These are phyloP conservation scores for Sugiyamaella pinicola DNA, from an alignment of 1,139 yeast genomes.

Conservation along the genomic window DNA sequence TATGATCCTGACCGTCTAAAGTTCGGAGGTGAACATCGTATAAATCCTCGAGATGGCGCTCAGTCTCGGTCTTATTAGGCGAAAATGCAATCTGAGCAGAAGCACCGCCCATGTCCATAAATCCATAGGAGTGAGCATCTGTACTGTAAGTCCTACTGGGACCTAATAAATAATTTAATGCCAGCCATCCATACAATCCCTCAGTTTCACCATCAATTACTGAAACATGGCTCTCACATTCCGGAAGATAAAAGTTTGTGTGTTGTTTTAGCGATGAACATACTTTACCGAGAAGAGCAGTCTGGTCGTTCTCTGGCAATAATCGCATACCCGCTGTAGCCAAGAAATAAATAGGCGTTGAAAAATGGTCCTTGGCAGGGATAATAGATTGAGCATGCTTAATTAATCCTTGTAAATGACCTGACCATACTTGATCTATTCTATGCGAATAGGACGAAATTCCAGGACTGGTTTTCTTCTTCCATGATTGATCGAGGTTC, in stretches of 20 bases:
- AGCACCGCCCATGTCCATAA: conserved; percentile 84
- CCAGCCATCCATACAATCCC: conserved; percentile 83
- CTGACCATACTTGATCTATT: conserved; percentile 54
- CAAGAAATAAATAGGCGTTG: conserved; percentile 77
- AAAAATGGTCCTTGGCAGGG: conserved; percentile 61
- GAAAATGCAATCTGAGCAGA: conserved; percentile 78
- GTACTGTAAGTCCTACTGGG: conserved; percentile 32
- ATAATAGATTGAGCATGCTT: conserved; percentile 58
- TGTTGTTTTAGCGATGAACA: conserved; percentile 55
- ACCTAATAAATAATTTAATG: conserved; percentile 65
- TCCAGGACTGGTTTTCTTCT: conserved; percentile 66
- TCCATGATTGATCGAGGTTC: conserved; percentile 52
- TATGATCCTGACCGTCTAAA: conserved; percentile 43
- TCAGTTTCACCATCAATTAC: conserved; percentile 75
- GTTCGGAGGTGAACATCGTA: conserved; percentile 54
- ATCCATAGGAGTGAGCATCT: conserved; percentile 61
- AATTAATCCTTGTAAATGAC: conserved; percentile 60
- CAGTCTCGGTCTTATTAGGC: conserved; percentile 59
- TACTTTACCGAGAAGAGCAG: conserved; percentile 51
- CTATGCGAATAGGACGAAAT: conserved; percentile 53
- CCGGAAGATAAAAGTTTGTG: conserved; percentile 59
- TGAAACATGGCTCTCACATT: conserved; percentile 54
- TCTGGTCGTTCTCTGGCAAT: conserved; percentile 59
- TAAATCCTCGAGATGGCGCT: conserved; percentile 58
- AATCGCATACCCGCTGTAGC: conserved; percentile 87